A percentile compares a stretch with the other conserved stretches of the same genome.
These are phyloP conservation scores for Candida incommunis DNA, from an alignment of 805 yeast genomes.

Conservation along the genomic window DNA sequence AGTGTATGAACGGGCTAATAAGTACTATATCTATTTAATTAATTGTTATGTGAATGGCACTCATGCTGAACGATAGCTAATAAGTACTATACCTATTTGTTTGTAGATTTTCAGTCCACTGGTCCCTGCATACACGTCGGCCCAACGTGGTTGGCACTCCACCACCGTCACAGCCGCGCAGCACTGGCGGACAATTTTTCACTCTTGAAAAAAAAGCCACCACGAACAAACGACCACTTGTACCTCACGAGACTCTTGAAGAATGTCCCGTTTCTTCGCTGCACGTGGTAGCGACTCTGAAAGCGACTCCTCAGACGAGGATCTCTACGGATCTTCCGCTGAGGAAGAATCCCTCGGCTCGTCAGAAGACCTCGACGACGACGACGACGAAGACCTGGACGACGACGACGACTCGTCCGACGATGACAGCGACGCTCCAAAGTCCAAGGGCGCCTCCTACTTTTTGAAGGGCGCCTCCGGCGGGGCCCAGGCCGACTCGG, in stretches of 20 bases:
- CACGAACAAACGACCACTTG: neutral
- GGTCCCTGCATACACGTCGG: too few relatives aligned
- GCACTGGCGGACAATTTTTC: neutral
- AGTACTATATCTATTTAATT: too few relatives aligned
- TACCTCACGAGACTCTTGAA: too few relatives aligned
- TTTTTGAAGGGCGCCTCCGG: conserved; percentile 20
- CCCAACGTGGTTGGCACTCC: too few relatives aligned
- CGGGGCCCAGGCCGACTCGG: conserved; percentile 31
- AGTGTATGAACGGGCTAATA: too few relatives aligned
- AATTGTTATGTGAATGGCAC: too few relatives aligned
- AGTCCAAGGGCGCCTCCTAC: conserved; percentile 21
- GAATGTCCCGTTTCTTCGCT: conserved; percentile 93
- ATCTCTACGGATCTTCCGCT: conserved; percentile 29
- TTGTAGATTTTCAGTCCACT: too few relatives aligned
- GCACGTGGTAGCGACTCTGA: conserved; percentile 28
- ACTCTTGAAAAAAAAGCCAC: neutral
- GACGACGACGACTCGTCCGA: conserved; percentile 30
- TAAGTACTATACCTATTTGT: too few relatives aligned
- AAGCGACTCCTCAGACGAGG: conserved; percentile 46
- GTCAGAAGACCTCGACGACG: conserved; percentile 19
- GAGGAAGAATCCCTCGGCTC: conserved; percentile 26
- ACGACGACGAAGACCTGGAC: conserved; percentile 18
- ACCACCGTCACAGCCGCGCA: neutral
- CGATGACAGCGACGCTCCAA: conserved; percentile 19
- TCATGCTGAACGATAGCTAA: too few relatives aligned